Conservation (phyloP, 345 rosid genomes). For the Physaria fendleri region DNA sequence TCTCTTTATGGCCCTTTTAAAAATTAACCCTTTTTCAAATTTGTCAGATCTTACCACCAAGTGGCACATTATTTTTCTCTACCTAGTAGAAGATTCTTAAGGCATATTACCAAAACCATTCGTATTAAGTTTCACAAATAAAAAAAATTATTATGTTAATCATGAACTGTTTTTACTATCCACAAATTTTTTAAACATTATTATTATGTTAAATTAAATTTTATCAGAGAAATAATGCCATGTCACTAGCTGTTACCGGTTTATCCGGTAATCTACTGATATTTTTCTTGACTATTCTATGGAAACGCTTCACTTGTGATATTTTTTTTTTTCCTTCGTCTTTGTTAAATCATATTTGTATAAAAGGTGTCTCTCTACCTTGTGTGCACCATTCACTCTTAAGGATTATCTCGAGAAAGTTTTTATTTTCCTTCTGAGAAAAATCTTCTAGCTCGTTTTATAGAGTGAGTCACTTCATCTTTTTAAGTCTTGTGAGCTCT, state of each 20-base stretch:
- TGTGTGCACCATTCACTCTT: conserved; percentile 31
- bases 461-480: conserved; percentile 27
- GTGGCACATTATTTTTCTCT: too few species aligned
- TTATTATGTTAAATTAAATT: too few species aligned
- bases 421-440: not conserved
- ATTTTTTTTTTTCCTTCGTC: not conserved
- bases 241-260: conserved; percentile 12
- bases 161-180: too few species aligned
- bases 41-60: too few species aligned
- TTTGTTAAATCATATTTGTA: conserved; percentile 5
- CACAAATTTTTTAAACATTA: too few species aligned
- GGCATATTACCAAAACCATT: too few species aligned
- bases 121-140: too few species aligned
- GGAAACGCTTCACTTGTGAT: conserved; percentile 2
- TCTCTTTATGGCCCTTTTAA: too few species aligned
- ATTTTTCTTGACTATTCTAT: conserved; percentile 4
- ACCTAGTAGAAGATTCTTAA: too few species aligned
- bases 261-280: not conserved
- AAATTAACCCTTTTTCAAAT: too few species aligned
- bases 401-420: conserved; percentile 5
- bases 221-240: too few species aligned
- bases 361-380: conserved; percentile 23
- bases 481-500: conserved; percentile 39
- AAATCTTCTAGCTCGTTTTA: not conserved
- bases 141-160: too few species aligned